Percentiles rank a stretch among this genome's conserved stretches.
Conservation (phyloP, 2,329 filamentous ascomycete genomes). For the Cladosporium sp. region DNA sequence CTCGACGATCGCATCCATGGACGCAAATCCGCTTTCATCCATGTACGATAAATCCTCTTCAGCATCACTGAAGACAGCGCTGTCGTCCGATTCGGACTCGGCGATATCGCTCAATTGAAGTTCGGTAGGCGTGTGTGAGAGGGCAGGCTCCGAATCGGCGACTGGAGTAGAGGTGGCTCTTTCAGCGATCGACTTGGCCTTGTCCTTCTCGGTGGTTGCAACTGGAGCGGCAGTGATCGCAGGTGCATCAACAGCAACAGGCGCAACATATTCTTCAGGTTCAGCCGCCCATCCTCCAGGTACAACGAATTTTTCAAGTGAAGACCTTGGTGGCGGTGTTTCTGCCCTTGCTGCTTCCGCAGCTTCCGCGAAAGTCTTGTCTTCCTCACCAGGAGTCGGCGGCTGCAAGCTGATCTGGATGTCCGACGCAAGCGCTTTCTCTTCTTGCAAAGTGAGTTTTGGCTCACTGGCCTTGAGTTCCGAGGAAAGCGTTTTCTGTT, state of each 20-base stretch:
- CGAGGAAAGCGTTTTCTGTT: conserved; percentile 28
- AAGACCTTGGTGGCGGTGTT: conserved; percentile 21
- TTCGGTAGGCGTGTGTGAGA: neutral
- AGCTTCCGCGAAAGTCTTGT: conserved; percentile 24
- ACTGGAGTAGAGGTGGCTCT: neutral
- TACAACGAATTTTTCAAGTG: conserved; percentile 27
- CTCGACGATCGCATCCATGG: conserved; percentile 70
- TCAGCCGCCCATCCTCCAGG: conserved; percentile 31
- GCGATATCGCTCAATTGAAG: conserved; percentile 24
- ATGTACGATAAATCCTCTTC: conserved; percentile 69
- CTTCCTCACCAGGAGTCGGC: conserved; percentile 37
- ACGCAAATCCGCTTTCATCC: conserved; percentile 68
- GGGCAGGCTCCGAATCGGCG: neutral
- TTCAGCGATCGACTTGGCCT: neutral
- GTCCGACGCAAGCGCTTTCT: conserved; percentile 28
- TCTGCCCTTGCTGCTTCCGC: conserved; percentile 4
- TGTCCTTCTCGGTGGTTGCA: neutral
- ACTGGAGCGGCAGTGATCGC: neutral
- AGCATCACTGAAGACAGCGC: conserved; percentile 72
- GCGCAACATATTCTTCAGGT: conserved; percentile 20
- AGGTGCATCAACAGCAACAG: conserved; percentile 4
- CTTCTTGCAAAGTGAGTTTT: neutral
- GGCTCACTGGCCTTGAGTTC: conserved; percentile 26
- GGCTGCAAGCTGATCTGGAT: conserved; percentile 36
- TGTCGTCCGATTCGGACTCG: conserved; percentile 43